Conservation (phyloP, 768 basidiomycete genomes). For the Agaricus bisporus region DNA sequence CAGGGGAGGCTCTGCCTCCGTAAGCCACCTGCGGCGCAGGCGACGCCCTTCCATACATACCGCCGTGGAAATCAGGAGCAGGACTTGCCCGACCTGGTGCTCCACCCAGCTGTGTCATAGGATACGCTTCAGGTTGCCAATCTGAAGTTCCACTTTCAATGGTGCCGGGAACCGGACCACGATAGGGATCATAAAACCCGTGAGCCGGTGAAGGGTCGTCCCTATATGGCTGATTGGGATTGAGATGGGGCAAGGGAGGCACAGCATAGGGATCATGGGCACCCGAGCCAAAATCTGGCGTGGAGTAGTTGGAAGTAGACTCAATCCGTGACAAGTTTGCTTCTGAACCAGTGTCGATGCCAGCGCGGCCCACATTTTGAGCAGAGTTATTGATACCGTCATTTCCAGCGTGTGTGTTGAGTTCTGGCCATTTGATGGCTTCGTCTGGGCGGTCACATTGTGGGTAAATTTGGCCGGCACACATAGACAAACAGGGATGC, state of each 20-base stretch:
- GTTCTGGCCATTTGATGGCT: conserved; percentile 89
- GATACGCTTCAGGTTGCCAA: conserved; percentile 54
- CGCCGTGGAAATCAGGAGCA: conserved; percentile 33
- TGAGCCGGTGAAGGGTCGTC: conserved; percentile 54
- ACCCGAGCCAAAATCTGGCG: conserved; percentile 41
- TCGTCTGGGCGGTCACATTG: conserved; percentile 40
- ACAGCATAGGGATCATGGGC: conserved; percentile 70
- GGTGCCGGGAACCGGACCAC: conserved; percentile 65
- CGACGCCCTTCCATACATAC: conserved; percentile 24
- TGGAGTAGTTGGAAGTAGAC: conserved; percentile 38
- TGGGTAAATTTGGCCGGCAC: conserved; percentile 4
- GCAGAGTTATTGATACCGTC: conserved; percentile 37
- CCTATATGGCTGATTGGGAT: conserved; percentile 70
- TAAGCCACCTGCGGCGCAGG: conserved; percentile 23
- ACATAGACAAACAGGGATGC: conserved; percentile 23
- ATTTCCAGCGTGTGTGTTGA: conserved; percentile 52
- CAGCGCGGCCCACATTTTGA: conserved; percentile 61
- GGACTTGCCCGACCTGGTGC: conserved; percentile 27
- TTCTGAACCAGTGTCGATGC: conserved; percentile 67
- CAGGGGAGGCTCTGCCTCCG: conserved; percentile 26
- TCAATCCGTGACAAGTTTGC: conserved; percentile 48
- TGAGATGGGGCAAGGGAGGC: conserved; percentile 74
- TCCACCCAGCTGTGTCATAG: conserved; percentile 47
- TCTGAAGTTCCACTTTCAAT: conserved; percentile 42
- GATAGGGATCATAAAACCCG: conserved; percentile 76